phyloP scores from a whole-genome alignment of 257 asterid genomes.

The Solanum dulcamara region DNA sequence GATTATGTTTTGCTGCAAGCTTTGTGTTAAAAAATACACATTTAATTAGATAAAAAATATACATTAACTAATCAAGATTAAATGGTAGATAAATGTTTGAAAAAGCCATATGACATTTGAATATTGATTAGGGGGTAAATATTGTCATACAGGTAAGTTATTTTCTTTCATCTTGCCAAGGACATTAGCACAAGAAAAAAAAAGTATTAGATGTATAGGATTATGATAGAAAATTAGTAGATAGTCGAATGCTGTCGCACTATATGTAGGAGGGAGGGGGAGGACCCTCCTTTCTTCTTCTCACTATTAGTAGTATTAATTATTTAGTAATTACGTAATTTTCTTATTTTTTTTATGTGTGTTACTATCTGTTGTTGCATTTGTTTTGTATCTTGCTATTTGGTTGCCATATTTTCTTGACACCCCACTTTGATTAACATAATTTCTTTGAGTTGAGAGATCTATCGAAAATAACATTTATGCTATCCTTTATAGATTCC shows the following conservation, averaged over 20 bases:
- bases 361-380: not conserved
- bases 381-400: not conserved
- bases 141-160: not conserved
- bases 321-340: no score
- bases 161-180: not conserved
- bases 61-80: not conserved
- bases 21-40: not conserved
- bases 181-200: no score
- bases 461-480: no score
- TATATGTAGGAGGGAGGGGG: no score
- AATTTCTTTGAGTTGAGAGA: no score
- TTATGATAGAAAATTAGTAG: no score
- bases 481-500: not conserved
- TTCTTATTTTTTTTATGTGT: not conserved
- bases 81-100: not conserved
- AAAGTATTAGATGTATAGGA: not conserved
- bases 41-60: not conserved
- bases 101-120: not conserved
- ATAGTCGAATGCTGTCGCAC: not conserved
- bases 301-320: no score
- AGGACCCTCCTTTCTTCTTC: no score
- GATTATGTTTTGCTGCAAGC: not conserved
- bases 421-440: not conserved
- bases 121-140: not conserved
- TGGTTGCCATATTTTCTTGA: not conserved